These are phyloP conservation scores for Pseudovirgaria hyperparasitica DNA, from an alignment of 2,329 filamentous ascomycete genomes.

Conservation along the genomic window DNA sequence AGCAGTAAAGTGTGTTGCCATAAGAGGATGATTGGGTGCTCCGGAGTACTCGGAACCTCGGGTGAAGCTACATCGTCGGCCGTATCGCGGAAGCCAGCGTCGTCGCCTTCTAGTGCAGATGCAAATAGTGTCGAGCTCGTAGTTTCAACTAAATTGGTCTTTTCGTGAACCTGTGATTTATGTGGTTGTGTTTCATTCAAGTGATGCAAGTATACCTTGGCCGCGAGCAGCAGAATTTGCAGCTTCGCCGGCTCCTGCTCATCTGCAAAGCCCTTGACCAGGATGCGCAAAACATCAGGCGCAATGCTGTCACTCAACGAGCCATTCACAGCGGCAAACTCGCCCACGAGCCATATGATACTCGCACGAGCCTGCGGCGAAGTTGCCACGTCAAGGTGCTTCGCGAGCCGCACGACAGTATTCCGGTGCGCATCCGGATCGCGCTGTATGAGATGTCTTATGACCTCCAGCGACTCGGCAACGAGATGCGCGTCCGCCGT, in stretches of 20 bases:
- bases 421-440: conserved; percentile 67
- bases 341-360: conserved; percentile 94
- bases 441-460: conserved; percentile 89
- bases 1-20: conserved; percentile 80
- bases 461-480: conserved; percentile 86
- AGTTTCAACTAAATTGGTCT: not conserved
- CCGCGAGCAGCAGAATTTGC: conserved; percentile 82
- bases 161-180: not conserved
- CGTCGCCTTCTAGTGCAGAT: conserved; percentile 11
- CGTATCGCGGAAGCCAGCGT: conserved; percentile 19
- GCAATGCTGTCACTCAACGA: conserved; percentile 90
- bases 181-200: conserved; percentile 61
- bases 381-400: conserved; percentile 78
- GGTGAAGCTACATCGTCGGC: conserved; percentile 6
- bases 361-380: conserved; percentile 83
- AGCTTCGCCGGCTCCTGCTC: conserved; percentile 80
- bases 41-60: conserved; percentile 23
- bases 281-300: conserved; percentile 77
- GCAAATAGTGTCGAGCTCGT: too few relatives aligned
- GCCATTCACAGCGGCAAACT: conserved; percentile 69
- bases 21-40: conserved; percentile 60
- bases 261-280: conserved; percentile 71
- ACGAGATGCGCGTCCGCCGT: conserved; percentile 79
- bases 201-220: conserved; percentile 92
- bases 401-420: conserved; percentile 80